Evolutionary conservation across 2,329 filamentous ascomycete species (phyloP).

Genomic region (Zymoseptoria brevis): DNA sequence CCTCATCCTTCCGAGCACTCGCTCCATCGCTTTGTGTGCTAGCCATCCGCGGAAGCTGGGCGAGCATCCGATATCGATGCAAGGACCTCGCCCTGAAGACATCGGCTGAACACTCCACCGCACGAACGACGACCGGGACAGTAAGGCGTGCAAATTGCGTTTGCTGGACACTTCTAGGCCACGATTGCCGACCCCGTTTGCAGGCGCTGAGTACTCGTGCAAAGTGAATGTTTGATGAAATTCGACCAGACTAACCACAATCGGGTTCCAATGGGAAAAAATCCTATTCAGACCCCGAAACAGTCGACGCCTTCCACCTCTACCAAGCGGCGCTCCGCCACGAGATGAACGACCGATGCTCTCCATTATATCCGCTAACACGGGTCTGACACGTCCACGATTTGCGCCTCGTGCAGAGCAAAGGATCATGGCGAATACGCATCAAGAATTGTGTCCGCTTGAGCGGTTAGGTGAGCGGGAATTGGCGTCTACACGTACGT

Average conservation of each 20-base stretch:
- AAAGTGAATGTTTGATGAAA: neutral
- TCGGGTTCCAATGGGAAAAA: slow-evolving; percentile 3
- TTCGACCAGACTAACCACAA: slow-evolving; percentile 1
- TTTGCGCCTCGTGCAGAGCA: neutral
- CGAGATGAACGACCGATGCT: neutral
- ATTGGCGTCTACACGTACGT: too few species aligned
- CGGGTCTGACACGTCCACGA: neutral
- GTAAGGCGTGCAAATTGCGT: neutral
- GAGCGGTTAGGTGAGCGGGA: too few species aligned
- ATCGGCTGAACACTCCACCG: too few species aligned
- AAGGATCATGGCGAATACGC: neutral
- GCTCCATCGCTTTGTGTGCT: too few species aligned
- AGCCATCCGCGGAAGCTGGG: too few species aligned
- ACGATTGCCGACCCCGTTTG: neutral
- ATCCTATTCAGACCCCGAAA: neutral
- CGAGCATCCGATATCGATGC: too few species aligned
- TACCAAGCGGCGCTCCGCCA: neutral
- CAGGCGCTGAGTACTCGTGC: neutral
- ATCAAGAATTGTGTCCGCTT: too few species aligned
- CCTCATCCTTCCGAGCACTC: too few species aligned
- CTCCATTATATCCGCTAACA: neutral
- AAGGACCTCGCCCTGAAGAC: too few species aligned
- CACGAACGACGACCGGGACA: neutral
- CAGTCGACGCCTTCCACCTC: neutral
- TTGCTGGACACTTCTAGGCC: neutral